A percentile compares a stretch with the other conserved stretches of the same genome.
Evolutionary conservation across 1,139 yeast genomes (phyloP).

Genomic region (Saccharomycopsis hybrid): DNA sequence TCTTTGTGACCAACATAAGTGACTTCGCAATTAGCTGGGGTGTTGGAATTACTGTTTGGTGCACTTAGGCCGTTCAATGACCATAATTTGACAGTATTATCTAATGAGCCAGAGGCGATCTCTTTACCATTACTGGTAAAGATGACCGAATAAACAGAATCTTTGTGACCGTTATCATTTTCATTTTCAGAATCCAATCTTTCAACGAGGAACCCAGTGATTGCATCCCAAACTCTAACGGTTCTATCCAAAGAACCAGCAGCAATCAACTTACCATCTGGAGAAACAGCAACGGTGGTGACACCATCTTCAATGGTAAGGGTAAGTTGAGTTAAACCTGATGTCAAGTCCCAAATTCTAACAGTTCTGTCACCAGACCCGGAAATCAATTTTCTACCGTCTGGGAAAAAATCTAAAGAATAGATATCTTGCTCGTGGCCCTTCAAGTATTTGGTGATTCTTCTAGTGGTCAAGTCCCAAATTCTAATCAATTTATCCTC

Average conservation of each 20-base stretch:
- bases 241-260: constrained; percentile 96
- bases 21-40: constrained; percentile 71
- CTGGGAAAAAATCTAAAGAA: constrained; percentile 92
- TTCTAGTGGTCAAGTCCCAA: constrained; percentile 88
- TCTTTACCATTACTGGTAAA: constrained; percentile 90
- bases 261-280: constrained; percentile 90
- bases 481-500: constrained; percentile 95
- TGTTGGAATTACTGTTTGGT: constrained; percentile 26
- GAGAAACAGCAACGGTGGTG: constrained; percentile 94
- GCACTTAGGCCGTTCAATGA: constrained; percentile 45
- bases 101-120: constrained; percentile 91
- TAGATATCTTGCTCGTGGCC: constrained; percentile 99
- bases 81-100: constrained; percentile 96
- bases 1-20: constrained; percentile 96
- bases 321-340: constrained; percentile 86
- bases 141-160: constrained; percentile 91
- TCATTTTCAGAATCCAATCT: constrained; percentile 86
- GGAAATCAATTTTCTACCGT: constrained; percentile 88
- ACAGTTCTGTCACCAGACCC: constrained; percentile 98
- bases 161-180: constrained; percentile 90
- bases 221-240: constrained; percentile 95
- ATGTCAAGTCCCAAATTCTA: constrained; percentile 91
- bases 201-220: constrained; percentile 88
- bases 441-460: constrained; percentile 78
- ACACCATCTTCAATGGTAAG: constrained; percentile 95